phyloP scores from a whole-genome alignment of 192 early-diverging fungal genomes.

The Backusella luteola region DNA sequence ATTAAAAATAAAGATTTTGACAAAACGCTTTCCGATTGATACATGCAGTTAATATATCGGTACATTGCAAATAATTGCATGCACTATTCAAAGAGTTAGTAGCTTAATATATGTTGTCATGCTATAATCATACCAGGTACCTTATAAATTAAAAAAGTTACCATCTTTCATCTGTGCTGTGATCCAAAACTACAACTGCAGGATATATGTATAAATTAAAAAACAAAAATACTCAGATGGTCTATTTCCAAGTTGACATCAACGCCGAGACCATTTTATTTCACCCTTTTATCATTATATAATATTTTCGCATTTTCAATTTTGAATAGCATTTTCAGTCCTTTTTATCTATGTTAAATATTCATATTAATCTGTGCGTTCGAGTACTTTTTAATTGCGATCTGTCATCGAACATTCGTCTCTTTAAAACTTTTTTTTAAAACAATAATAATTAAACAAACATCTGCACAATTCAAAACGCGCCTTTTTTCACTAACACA shows the following conservation, averaged over 20 bases:
- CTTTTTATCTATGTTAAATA: not conserved
- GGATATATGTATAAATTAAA: not conserved
- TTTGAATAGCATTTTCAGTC: not conserved
- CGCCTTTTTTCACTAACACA: not conserved
- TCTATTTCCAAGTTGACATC: not conserved
- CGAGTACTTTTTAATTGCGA: not conserved
- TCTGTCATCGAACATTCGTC: not conserved
- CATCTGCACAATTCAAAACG: not conserved
- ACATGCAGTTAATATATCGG: not conserved
- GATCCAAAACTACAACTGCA: not conserved
- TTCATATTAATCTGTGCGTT: not conserved
- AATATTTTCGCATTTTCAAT: not conserved
- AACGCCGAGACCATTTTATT: not conserved
- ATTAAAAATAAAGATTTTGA: not conserved
- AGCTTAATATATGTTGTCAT: not conserved
- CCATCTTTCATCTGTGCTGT: not conserved
- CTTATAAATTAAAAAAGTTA: not conserved
- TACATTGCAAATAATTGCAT: not conserved
- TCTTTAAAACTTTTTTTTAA: conserved; percentile 3
- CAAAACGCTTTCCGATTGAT: not conserved
- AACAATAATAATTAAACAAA: not conserved
- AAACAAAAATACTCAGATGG: not conserved
- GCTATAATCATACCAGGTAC: not conserved
- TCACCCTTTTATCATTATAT: not conserved
- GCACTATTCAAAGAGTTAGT: not conserved